Evolutionary conservation across 148 eudicot genomes (phyloP).

Genomic region (Silene latifolia): DNA sequence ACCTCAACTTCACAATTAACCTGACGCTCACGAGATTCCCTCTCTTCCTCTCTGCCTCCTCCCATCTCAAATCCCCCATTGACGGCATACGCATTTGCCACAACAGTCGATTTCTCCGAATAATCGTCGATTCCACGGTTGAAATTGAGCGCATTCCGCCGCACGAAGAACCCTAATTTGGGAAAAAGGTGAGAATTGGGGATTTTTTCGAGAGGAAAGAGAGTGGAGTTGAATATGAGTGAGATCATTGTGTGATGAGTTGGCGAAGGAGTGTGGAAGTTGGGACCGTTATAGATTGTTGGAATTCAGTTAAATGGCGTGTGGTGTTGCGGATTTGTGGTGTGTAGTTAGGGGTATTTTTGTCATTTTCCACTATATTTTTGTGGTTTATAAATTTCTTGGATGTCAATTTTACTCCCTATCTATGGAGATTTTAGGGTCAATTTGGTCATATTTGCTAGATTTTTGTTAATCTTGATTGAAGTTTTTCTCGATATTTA

Average conservation of each 20-base stretch:
- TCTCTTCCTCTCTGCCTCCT: conserved; percentile 31
- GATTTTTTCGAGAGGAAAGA: conserved; percentile 19
- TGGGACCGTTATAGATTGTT: conserved; percentile 16
- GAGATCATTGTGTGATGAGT: conserved; percentile 7
- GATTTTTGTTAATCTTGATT: too few species aligned
- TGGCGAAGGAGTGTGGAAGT: conserved; percentile 11
- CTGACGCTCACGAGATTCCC: conserved; percentile 48
- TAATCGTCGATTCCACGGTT: conserved; percentile 22
- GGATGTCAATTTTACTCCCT: not conserved
- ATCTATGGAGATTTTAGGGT: too few species aligned
- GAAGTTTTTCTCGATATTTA: too few species aligned
- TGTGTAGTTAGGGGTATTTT: conserved; percentile 13
- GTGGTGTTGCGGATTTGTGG: conserved; percentile 23
- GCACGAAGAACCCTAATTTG: conserved; percentile 11
- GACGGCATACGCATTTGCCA: conserved; percentile 10
- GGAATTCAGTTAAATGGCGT: conserved; percentile 15
- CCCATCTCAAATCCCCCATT: conserved; percentile 29
- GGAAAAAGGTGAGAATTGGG: conserved; percentile 18
- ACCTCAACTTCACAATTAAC: conserved; percentile 86
- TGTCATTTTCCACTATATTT: conserved; percentile 5
- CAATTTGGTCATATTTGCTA: too few species aligned
- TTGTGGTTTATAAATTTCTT: not conserved
- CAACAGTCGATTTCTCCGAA: not conserved
- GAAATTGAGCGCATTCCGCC: not conserved
- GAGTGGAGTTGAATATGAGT: conserved; percentile 20